These are phyloP conservation scores for Torulaspora maleeae DNA, from an alignment of 805 yeast genomes.

Conservation along the genomic window DNA sequence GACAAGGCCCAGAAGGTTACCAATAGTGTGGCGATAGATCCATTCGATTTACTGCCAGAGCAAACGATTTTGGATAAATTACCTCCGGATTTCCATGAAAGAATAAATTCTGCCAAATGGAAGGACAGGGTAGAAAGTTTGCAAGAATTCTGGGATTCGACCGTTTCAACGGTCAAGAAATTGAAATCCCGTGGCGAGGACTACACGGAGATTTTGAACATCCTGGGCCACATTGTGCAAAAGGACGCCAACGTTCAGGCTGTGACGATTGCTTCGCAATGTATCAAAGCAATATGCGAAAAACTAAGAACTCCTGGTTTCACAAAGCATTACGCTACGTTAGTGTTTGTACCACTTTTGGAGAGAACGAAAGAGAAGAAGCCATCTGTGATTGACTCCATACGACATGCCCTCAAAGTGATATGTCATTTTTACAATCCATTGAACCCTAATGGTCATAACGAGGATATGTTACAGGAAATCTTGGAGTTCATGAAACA, in stretches of 20 bases:
- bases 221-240: constrained; percentile 58
- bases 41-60: constrained; percentile 67
- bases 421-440: constrained; percentile 51
- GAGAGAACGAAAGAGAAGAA: constrained; percentile 90
- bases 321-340: constrained; percentile 43
- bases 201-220: constrained; percentile 56
- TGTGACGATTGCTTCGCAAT: constrained; percentile 70
- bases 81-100: constrained; percentile 55
- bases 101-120: constrained; percentile 70
- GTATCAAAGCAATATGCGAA: constrained; percentile 54
- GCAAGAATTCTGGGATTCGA: constrained; percentile 49
- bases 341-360: constrained; percentile 56
- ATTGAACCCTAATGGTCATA: constrained; percentile 13
- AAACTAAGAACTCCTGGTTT: constrained; percentile 57
- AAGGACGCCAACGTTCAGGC: constrained; percentile 89
- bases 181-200: constrained; percentile 51
- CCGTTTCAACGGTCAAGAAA: constrained; percentile 51
- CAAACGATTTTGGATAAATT: constrained; percentile 60
- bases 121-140: constrained; percentile 85
- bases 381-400: constrained; percentile 65
- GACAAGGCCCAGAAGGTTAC: constrained; percentile 17
- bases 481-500: constrained; percentile 57
- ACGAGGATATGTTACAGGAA: constrained; percentile 49
- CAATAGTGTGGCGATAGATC: constrained; percentile 43
- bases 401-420: constrained; percentile 61